phyloP scores from a whole-genome alignment of 2,329 filamentous ascomycete species.

The Geoglossum cookeanum region DNA sequence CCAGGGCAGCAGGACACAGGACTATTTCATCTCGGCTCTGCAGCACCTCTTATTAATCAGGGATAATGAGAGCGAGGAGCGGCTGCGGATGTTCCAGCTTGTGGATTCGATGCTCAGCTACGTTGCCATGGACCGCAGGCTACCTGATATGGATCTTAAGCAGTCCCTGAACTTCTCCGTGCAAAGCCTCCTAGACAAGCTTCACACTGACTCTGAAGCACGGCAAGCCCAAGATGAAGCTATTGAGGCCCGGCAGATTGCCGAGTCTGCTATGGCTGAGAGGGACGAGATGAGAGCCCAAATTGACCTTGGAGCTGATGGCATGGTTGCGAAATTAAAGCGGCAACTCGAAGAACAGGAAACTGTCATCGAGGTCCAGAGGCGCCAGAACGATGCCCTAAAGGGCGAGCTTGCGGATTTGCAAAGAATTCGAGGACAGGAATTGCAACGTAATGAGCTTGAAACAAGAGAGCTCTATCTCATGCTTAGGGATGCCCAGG shows the following conservation, averaged over 20 bases:
- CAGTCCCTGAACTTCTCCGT: conserved; percentile 96
- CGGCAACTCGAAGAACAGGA: conserved; percentile 86
- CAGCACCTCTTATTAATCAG: conserved; percentile 88
- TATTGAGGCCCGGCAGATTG: conserved; percentile 74
- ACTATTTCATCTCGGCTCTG: conserved; percentile 89
- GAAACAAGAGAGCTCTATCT: conserved; percentile 94
- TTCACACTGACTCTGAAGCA: conserved; percentile 92
- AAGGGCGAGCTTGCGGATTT: conserved; percentile 80
- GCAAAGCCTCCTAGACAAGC: conserved; percentile 80
- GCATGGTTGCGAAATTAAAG: conserved; percentile 79
- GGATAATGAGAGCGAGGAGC: conserved; percentile 80
- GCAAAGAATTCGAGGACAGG: conserved; percentile 69
- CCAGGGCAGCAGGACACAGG: conserved; percentile 65
- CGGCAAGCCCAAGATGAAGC: conserved; percentile 83
- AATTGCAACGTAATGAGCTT: conserved; percentile 83
- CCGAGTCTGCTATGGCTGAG: conserved; percentile 89
- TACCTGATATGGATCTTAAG: conserved; percentile 95
- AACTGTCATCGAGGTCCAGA: conserved; percentile 75
- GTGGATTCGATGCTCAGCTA: conserved; percentile 98
- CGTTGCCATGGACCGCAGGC: conserved; percentile 87
- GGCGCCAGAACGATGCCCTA: conserved; percentile 66
- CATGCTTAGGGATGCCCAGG: conserved; percentile 93
- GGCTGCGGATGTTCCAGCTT: conserved; percentile 87
- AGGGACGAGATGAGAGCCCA: conserved; percentile 84
- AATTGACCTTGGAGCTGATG: conserved; percentile 80